phyloP scores from a whole-genome alignment of 2,329 filamentous ascomycete genomes.

The Phyllosticta paracitricarpa region DNA sequence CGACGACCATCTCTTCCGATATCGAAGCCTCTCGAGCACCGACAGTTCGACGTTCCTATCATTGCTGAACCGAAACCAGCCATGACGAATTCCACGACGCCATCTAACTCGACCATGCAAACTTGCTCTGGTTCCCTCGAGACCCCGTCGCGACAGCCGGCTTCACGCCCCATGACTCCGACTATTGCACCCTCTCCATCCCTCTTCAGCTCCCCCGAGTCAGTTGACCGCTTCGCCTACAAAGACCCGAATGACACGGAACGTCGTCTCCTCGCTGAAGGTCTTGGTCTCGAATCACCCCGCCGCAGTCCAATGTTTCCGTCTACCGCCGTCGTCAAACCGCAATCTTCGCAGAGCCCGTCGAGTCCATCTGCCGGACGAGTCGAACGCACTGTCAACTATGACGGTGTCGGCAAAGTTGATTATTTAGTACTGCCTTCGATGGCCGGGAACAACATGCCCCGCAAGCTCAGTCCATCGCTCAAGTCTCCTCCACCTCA shows the following conservation, averaged over 20 bases:
- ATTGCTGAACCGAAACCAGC: neutral
- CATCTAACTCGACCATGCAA: neutral
- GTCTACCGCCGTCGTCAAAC: neutral
- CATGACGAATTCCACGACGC: neutral
- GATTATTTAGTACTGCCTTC: neutral
- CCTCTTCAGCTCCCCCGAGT: neutral
- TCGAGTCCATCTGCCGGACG: neutral
- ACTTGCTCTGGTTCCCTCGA: neutral
- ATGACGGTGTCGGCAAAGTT: neutral
- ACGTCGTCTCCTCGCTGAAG: neutral
- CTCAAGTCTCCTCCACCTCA: neutral
- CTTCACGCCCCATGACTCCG: neutral
- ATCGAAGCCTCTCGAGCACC: neutral
- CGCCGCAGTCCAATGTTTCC: neutral
- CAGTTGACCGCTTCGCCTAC: neutral
- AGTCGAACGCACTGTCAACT: neutral
- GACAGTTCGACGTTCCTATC: neutral
- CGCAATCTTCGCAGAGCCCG: neutral
- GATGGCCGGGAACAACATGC: neutral
- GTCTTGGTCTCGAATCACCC: neutral
- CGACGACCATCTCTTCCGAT: neutral
- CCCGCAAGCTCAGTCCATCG: neutral
- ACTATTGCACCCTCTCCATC: neutral
- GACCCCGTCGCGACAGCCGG: neutral
- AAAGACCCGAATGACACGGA: neutral